These are phyloP conservation scores for Xylariales sp. DNA, from an alignment of 2,329 filamentous ascomycete genomes.

Conservation along the genomic window DNA sequence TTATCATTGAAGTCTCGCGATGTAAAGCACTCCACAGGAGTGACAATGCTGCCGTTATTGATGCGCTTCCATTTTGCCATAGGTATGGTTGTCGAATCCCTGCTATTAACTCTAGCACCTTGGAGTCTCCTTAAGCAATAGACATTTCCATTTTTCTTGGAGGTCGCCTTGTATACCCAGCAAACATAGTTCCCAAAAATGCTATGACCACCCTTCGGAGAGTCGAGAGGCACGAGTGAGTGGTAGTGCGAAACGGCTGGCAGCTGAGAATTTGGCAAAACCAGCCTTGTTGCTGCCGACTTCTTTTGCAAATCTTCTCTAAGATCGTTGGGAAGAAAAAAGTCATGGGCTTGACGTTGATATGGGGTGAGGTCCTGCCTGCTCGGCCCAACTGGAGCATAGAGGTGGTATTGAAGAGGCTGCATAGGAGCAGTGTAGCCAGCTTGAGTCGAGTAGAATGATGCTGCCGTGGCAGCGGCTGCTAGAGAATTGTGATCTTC, in stretches of 20 bases:
- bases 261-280: conserved; percentile 69
- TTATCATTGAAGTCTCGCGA: conserved; percentile 90
- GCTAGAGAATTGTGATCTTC: conserved; percentile 62
- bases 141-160: conserved; percentile 80
- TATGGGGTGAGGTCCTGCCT: conserved; percentile 71
- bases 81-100: conserved; percentile 72
- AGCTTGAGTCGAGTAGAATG: conserved; percentile 62
- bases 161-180: conserved; percentile 94
- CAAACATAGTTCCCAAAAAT: conserved; percentile 78
- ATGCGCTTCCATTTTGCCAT: conserved; percentile 89
- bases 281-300: conserved; percentile 77
- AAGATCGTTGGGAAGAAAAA: conserved; percentile 84
- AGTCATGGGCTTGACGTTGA: conserved; percentile 82
- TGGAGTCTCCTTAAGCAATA: conserved; percentile 77
- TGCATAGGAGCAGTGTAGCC: conserved; percentile 51
- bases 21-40: conserved; percentile 88
- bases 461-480: conserved; percentile 48
- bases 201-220: conserved; percentile 65
- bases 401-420: conserved; percentile 86
- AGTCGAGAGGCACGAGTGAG: conserved; percentile 85
- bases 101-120: conserved; percentile 84
- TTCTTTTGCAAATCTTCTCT: conserved; percentile 89
- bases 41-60: conserved; percentile 75
- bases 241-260: conserved; percentile 86
- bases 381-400: conserved; percentile 81